phyloP scores from a whole-genome alignment of 768 basidiomycete genomes.

The Tylopilus intermedius region DNA sequence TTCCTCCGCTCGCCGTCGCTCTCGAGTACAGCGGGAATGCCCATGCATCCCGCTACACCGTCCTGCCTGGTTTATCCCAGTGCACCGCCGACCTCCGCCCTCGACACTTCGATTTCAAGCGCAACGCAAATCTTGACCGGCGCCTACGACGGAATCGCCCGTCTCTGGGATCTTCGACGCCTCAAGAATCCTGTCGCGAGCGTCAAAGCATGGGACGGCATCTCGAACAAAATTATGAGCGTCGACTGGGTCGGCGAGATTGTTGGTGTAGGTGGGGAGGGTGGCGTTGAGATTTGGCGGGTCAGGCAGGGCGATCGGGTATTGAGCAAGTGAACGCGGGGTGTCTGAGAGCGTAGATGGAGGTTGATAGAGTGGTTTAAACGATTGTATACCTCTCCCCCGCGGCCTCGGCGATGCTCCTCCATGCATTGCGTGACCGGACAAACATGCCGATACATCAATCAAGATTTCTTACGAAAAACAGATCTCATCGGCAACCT shows the following conservation, averaged over 20 bases:
- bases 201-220: slow-evolving; percentile 53
- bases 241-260: slow-evolving; percentile 56
- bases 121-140: slow-evolving; percentile 61
- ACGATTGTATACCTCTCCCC: no score
- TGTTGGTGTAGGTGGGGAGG: slow-evolving; percentile 58
- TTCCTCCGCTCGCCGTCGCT: slow-evolving; percentile 47
- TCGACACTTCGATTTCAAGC: not conserved
- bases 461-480: no score
- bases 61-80: slow-evolving; percentile 46
- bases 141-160: slow-evolving; percentile 71
- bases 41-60: slow-evolving; percentile 62
- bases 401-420: no score
- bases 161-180: slow-evolving; percentile 77
- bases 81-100: not conserved
- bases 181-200: slow-evolving; percentile 57
- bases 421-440: no score
- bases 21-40: slow-evolving; percentile 36
- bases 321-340: not conserved
- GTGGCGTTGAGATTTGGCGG: slow-evolving; percentile 62
- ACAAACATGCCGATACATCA: no score
- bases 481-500: no score
- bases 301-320: slow-evolving; percentile 32
- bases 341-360: no score
- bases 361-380: no score
- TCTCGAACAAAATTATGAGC: slow-evolving; percentile 48